Conservation (phyloP, 441 rosid species). For the Pelargonium fulgidum region DNA sequence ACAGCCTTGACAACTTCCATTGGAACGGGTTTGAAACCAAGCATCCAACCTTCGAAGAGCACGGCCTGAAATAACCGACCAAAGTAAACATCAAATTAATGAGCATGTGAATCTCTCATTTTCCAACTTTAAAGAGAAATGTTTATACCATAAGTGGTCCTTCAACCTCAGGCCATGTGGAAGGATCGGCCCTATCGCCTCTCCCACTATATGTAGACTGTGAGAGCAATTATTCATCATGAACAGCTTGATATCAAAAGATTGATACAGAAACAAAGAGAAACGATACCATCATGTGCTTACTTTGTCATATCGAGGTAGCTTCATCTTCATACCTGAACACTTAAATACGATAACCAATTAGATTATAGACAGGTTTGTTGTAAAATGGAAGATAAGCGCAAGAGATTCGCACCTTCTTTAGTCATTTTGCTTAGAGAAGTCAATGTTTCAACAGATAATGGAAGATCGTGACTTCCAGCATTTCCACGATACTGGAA, state of each 20-base stretch:
- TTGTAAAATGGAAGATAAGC: slow-evolving; percentile 5
- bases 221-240: slow-evolving; percentile 15
- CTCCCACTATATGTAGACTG: slow-evolving; percentile 87
- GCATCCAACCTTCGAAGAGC: slow-evolving; percentile 98
- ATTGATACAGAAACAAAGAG: slow-evolving; percentile 7
- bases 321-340: slow-evolving; percentile 79
- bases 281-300: slow-evolving; percentile 16
- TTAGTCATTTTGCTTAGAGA: slow-evolving; percentile 49
- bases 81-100: background rate
- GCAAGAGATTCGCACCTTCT: slow-evolving; percentile 45
- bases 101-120: too few relatives aligned
- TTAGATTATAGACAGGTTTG: slow-evolving; percentile 9
- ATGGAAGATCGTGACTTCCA: slow-evolving; percentile 93
- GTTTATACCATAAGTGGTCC: slow-evolving; percentile 68
- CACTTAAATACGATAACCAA: slow-evolving; percentile 22
- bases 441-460: slow-evolving; percentile 65
- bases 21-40: slow-evolving; percentile 79
- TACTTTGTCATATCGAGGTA: slow-evolving; percentile 89
- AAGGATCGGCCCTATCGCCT: slow-evolving; percentile 86
- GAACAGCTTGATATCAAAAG: slow-evolving; percentile 13
- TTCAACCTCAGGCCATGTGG: slow-evolving; percentile 83
- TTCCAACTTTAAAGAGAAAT: background rate
- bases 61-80: slow-evolving; percentile 44
- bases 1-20: slow-evolving; percentile 54
- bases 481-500: slow-evolving; percentile 86